phyloP scores from a whole-genome alignment of 495 filamentous ascomycete genomes.

The Aspergillus avenaceus region DNA sequence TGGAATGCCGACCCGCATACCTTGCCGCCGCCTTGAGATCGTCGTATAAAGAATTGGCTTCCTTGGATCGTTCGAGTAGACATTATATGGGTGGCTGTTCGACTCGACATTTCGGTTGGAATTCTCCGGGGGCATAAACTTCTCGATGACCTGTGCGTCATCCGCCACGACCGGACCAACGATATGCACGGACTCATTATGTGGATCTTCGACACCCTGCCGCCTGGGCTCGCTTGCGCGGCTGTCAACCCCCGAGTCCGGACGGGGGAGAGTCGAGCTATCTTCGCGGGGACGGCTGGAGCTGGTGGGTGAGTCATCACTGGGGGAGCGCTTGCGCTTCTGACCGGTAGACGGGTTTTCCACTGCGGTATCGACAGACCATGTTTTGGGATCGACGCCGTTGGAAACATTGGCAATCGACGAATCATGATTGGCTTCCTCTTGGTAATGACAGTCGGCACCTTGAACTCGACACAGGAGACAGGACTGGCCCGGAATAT shows the following conservation, averaged over 20 bases:
- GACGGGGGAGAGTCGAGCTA: conserved; percentile 25
- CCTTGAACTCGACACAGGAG: conserved; percentile 47
- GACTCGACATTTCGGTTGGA: conserved; percentile 36
- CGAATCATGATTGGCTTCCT: conserved; percentile 28
- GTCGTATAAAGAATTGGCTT: conserved; percentile 47
- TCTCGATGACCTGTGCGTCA: conserved; percentile 50
- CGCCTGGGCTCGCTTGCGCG: conserved; percentile 33
- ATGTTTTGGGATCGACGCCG: conserved; percentile 27
- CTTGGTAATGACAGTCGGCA: conserved; percentile 47
- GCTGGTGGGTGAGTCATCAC: conserved; percentile 18
- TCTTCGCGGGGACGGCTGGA: conserved; percentile 14
- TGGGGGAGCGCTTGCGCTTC: conserved; percentile 39
- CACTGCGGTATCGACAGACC: conserved; percentile 21
- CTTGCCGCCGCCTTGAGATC: conserved; percentile 43
- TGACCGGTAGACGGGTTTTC: conserved; percentile 23
- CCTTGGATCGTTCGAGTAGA: conserved; percentile 45
- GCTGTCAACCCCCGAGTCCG: conserved; percentile 25
- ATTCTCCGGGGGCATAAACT: conserved; percentile 43
- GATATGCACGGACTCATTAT: conserved; percentile 47
- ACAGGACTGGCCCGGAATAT: conserved; percentile 45
- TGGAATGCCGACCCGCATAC: conserved; percentile 43
- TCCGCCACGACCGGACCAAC: conserved; percentile 49
- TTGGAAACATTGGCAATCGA: conserved; percentile 20
- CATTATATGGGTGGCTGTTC: conserved; percentile 43
- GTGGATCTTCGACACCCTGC: conserved; percentile 34